Evolutionary conservation across 495 filamentous ascomycete species (phyloP).

Genomic region (Thermothielavioides terrestris): DNA sequence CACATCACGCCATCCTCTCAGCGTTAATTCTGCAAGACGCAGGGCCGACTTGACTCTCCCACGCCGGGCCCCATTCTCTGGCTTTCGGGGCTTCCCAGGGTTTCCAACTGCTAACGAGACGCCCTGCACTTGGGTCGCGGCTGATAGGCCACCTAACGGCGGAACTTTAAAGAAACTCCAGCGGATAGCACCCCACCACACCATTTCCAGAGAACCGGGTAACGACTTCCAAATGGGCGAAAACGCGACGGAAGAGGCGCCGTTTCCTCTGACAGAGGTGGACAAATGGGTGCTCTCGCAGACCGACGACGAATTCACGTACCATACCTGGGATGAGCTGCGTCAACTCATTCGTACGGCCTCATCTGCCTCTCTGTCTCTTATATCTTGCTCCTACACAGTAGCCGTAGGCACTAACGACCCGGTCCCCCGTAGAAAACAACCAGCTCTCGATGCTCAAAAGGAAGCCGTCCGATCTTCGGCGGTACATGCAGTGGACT

Average conservation of each 20-base stretch:
- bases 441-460: conserved; percentile 72
- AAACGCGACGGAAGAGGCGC: conserved; percentile 27
- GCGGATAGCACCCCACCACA: background rate
- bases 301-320: conserved; percentile 59
- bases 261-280: conserved; percentile 57
- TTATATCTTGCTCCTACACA: too few species aligned
- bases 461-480: conserved; percentile 73
- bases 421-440: too few species aligned
- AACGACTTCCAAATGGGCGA: conserved; percentile 20
- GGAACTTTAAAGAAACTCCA: conserved; percentile 3
- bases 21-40: too few species aligned
- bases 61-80: too few species aligned
- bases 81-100: background rate
- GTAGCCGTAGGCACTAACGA: too few species aligned
- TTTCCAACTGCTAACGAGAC: background rate
- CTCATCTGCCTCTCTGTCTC: background rate
- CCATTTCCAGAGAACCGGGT: background rate
- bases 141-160: conserved; percentile 1
- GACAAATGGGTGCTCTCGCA: conserved; percentile 59
- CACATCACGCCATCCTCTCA: background rate
- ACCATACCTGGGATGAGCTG: conserved; percentile 63
- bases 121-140: background rate
- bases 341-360: conserved; percentile 56
- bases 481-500: conserved; percentile 76
- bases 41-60: too few species aligned